A percentile compares a stretch with the other conserved stretches of the same genome.
These are phyloP conservation scores for Sphaceloma murrayae DNA, from an alignment of 2,329 filamentous ascomycete species.

Conservation along the genomic window DNA sequence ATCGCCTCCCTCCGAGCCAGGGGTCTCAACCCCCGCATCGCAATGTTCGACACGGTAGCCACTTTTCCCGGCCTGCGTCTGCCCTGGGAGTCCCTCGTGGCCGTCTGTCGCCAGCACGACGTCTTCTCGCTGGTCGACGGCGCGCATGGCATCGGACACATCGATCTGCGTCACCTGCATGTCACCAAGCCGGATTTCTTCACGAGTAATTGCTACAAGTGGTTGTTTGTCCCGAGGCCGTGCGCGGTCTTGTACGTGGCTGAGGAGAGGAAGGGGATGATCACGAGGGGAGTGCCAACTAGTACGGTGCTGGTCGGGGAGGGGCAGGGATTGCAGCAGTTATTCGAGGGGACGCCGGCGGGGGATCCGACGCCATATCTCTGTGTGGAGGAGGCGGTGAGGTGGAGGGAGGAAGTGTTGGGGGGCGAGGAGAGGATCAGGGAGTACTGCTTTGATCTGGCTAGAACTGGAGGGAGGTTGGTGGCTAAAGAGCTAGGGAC, in stretches of 20 bases:
- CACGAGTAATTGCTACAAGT: conserved; percentile 80
- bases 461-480: background rate
- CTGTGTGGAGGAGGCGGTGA: conserved; percentile 58
- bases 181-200: conserved; percentile 69
- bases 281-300: conserved; percentile 67
- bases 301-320: conserved; percentile 63
- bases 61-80: conserved; percentile 69
- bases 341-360: conserved; percentile 44
- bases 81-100: conserved; percentile 61
- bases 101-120: conserved; percentile 54
- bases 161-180: conserved; percentile 52
- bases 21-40: conserved; percentile 57
- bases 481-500: conserved; percentile 12
- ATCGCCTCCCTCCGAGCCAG: conserved; percentile 44
- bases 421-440: conserved; percentile 16
- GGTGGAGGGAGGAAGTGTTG: conserved; percentile 48
- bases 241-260: conserved; percentile 78
- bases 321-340: conserved; percentile 15
- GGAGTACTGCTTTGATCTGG: conserved; percentile 10
- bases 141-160: conserved; percentile 75
- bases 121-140: conserved; percentile 71
- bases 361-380: conserved; percentile 61
- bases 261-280: conserved; percentile 60
- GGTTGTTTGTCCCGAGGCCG: conserved; percentile 71
- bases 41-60: conserved; percentile 71